These are phyloP conservation scores for Extremus antarcticus DNA, from an alignment of 495 filamentous ascomycete genomes.

Conservation along the genomic window DNA sequence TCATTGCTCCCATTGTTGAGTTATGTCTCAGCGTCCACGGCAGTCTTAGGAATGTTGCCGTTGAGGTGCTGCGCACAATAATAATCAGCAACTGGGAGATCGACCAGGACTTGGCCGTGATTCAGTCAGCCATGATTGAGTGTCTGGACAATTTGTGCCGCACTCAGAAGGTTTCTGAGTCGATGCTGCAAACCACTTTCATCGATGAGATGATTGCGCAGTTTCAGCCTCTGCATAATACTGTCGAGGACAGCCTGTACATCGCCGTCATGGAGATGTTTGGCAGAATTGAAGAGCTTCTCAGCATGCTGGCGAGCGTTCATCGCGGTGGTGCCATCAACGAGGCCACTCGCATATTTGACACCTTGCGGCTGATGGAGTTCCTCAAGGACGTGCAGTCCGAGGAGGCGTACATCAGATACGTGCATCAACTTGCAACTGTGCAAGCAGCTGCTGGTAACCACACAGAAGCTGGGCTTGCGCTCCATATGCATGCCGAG, in stretches of 20 bases:
- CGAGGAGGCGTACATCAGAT: slow-evolving; percentile 92
- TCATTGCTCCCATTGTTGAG: slow-evolving; percentile 86
- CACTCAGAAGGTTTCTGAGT: slow-evolving; percentile 74
- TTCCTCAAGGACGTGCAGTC: slow-evolving; percentile 96
- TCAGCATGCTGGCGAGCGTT: slow-evolving; percentile 88
- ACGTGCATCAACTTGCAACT: slow-evolving; percentile 84
- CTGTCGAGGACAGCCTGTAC: slow-evolving; percentile 63
- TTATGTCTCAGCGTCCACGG: slow-evolving; percentile 93
- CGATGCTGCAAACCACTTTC: slow-evolving; percentile 83
- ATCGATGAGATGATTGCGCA: slow-evolving; percentile 71
- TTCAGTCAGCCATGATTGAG: slow-evolving; percentile 95
- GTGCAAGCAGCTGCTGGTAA: slow-evolving; percentile 67
- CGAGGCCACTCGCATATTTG: slow-evolving; percentile 60
- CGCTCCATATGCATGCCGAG: slow-evolving; percentile 76
- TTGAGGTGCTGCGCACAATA: slow-evolving; percentile 92
- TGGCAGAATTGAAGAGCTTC: slow-evolving; percentile 72
- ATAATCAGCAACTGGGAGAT: slow-evolving; percentile 98
- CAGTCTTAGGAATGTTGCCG: slow-evolving; percentile 75
- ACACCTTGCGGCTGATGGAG: slow-evolving; percentile 87
- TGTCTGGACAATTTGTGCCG: slow-evolving; percentile 90
- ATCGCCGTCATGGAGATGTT: slow-evolving; percentile 67
- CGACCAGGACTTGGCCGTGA: slow-evolving; percentile 79
- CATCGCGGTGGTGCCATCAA: slow-evolving; percentile 53
- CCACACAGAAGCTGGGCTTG: slow-evolving; percentile 81
- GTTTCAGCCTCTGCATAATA: slow-evolving; percentile 59